Percentiles rank a stretch among this genome's conserved stretches.
Evolutionary conservation across 257 asterid species (phyloP).

Genomic region (Petunia axillaris): DNA sequence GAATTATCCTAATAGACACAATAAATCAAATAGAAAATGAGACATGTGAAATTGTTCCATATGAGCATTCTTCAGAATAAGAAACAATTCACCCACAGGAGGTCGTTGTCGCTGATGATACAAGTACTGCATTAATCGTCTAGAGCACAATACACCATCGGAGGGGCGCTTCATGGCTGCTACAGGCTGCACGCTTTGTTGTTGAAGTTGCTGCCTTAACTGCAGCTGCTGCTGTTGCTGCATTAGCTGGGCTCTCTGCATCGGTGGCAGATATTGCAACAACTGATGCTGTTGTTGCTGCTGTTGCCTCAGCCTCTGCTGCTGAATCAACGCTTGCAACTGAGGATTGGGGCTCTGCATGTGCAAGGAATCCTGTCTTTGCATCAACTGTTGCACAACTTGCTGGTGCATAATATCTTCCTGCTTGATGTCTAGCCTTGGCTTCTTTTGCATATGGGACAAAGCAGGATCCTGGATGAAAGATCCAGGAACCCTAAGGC

Average conservation of each 20-base stretch:
- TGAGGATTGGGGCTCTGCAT: constrained; percentile 78
- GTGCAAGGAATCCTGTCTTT: constrained; percentile 73
- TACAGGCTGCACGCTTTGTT: constrained; percentile 70
- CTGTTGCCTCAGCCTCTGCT: constrained; percentile 83
- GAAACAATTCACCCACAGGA: constrained; percentile 60
- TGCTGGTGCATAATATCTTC: constrained; percentile 85
- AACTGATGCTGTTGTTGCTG: constrained; percentile 68
- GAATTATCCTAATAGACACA: constrained; percentile 61
- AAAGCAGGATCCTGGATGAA: constrained; percentile 70
- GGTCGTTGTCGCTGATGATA: constrained; percentile 97
- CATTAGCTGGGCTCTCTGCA: constrained; percentile 79
- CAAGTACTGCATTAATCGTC: constrained; percentile 90
- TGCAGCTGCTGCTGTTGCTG: constrained; percentile 82
- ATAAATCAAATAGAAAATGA: not conserved
- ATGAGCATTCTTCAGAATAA: not conserved
- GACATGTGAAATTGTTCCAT: not conserved
- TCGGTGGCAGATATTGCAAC: constrained; percentile 78
- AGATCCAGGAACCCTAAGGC: constrained; percentile 60
- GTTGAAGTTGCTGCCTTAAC: constrained; percentile 74
- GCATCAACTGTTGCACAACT: constrained; percentile 74
- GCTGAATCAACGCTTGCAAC: constrained; percentile 81
- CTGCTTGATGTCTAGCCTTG: constrained; percentile 87
- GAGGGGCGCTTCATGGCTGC: constrained; percentile 74
- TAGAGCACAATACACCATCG: constrained; percentile 92
- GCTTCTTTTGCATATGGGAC: constrained; percentile 87